These are phyloP conservation scores for Dovyalis caffra DNA, from an alignment of 345 rosid genomes.

Conservation along the genomic window DNA sequence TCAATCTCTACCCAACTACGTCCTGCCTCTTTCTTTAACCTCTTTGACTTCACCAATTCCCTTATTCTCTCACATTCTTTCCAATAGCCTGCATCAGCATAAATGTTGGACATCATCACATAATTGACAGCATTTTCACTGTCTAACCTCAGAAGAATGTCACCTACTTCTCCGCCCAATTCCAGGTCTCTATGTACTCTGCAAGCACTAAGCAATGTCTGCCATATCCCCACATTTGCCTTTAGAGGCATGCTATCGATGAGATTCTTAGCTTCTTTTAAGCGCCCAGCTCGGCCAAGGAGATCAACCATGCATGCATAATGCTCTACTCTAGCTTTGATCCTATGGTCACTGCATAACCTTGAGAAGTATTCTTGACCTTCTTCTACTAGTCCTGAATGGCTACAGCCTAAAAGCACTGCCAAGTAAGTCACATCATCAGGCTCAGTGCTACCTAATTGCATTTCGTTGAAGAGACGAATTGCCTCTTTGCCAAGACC, in stretches of 20 bases:
- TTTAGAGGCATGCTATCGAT: constrained; percentile 64
- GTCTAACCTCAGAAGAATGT: constrained; percentile 55
- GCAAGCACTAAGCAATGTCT: constrained; percentile 84
- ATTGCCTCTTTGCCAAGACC: constrained; percentile 73
- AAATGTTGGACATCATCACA: constrained; percentile 79
- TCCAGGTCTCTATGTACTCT: constrained; percentile 64
- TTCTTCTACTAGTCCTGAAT: constrained; percentile 69
- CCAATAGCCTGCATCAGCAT: constrained; percentile 74
- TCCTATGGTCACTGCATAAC: constrained; percentile 35
- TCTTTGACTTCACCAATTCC: constrained; percentile 44
- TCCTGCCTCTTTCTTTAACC: constrained; percentile 71
- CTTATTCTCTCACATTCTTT: constrained; percentile 56
- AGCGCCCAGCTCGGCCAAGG: constrained; percentile 70
- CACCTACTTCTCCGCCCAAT: constrained; percentile 64
- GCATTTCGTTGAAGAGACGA: constrained; percentile 53
- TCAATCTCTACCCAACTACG: constrained; percentile 86
- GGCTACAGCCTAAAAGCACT: constrained; percentile 80
- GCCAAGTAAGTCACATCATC: constrained; percentile 81
- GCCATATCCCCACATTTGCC: constrained; percentile 79
- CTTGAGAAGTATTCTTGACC: constrained; percentile 58
- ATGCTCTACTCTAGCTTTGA: constrained; percentile 69
- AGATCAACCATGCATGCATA: constrained; percentile 87
- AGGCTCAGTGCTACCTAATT: constrained; percentile 47
- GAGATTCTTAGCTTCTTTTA: constrained; percentile 67
- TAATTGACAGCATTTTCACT: constrained; percentile 65